Percentiles rank a stretch among this genome's conserved stretches.
These are phyloP conservation scores for Immersiella caudata DNA, from an alignment of 495 filamentous ascomycete genomes.

Conservation along the genomic window DNA sequence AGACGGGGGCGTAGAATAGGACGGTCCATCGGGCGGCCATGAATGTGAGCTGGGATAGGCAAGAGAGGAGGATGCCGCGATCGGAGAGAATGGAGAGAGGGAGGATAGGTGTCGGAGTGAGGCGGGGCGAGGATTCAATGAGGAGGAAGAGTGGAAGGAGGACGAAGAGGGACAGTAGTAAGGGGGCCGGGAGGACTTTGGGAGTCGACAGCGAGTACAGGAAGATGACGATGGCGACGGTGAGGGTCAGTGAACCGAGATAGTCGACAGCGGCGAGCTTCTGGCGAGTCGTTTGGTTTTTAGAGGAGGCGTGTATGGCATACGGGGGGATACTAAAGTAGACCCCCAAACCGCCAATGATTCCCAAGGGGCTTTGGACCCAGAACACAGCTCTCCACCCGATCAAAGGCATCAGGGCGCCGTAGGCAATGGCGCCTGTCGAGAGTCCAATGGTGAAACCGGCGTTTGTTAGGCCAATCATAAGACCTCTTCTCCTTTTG, in stretches of 20 bases:
- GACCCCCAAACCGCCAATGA: constrained; percentile 59
- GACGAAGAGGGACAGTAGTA: constrained; percentile 56
- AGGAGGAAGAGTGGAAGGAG: constrained; percentile 60
- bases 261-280: constrained; percentile 71
- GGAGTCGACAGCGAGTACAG: constrained; percentile 65
- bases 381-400: constrained; percentile 76
- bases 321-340: constrained; percentile 60
- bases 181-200: constrained; percentile 56
- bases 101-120: constrained; percentile 65
- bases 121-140: constrained; percentile 59
- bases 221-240: constrained; percentile 60
- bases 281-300: constrained; percentile 34
- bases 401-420: constrained; percentile 59
- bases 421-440: constrained; percentile 69
- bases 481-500: constrained; percentile 65
- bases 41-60: constrained; percentile 66
- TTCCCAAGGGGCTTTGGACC: constrained; percentile 61
- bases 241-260: constrained; percentile 62
- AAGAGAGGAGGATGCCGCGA: constrained; percentile 67
- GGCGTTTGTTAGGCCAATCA: constrained; percentile 62
- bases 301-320: constrained; percentile 35
- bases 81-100: constrained; percentile 65
- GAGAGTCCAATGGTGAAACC: constrained; percentile 72
- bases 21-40: constrained; percentile 78
- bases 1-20: constrained; percentile 77